Evolutionary conservation across 2,329 filamentous ascomycete species (phyloP), one percentile per base, ranked within the genome.

Genomic region (Aspergillus melleus): DNA sequence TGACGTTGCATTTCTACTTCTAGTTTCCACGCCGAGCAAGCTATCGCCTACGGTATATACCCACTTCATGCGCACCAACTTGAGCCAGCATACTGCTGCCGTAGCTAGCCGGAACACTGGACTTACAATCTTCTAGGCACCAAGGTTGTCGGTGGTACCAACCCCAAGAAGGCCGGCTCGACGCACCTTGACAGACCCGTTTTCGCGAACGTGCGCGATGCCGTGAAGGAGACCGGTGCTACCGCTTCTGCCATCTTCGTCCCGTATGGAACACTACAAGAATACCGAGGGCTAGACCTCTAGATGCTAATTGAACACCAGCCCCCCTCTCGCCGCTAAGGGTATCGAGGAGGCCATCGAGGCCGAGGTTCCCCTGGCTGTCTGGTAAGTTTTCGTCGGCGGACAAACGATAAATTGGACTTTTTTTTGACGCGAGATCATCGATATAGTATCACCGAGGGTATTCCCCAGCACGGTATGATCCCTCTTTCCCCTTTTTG

Each of bases 1-100:
- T 78, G 65, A 77, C 66, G 52, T 63, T 59, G 62, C 60, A 52
- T 63, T 55, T 55, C 54, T 62, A 56, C 52, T 52, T 42, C 57
- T 54, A 98, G 94, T 72, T 99, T 99, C 86, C 95, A 99, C 80
- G 95, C 95, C 68, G 86, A 92, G 78, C 93, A 97, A 83, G 95
- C 95, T 69, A 97, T 99, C 80, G 95, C 96, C 80, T 99, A 99
- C 81, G 95, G 92, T 96, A 91, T 54, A 55, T 61, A 58, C 59
- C 63, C 65, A 62, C 58, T 29, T 64, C 61, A 42, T 42, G 36
- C 36, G 36, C 36, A 6, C 55, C 57, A 59, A 63, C 20, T 46
- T 14, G 24, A 6, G 59, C 54, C 60, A 47, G 54, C 39, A 32
- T 60, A 8, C 12, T 46, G 26, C 5, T 16, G 9, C 14, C n/a